Base-by-base conservation (phyloP, 345 rosid genomes). In the Aquilaria yunnanensis region DNA sequence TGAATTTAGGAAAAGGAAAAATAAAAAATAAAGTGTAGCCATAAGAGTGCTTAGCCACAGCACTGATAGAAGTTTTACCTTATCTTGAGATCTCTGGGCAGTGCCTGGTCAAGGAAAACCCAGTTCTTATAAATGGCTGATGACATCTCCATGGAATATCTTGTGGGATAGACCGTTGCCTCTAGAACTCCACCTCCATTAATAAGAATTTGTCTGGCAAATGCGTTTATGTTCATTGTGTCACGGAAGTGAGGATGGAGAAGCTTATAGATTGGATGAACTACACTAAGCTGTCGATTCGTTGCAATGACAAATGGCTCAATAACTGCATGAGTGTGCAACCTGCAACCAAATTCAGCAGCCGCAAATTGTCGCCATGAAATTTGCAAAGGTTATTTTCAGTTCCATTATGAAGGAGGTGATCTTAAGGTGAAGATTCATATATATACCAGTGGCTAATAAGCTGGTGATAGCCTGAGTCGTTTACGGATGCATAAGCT, bases 381-480 rank as follows among this genome's bases (percentile, higher is more conserved):
- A 23, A 23, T 23, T 23, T 23, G 23, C 23, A 1, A 23, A 23
- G 23, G 23, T 23, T 23, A 23, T 23, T 23, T 23, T 23, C 23
- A 23, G 1, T 23, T 23, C 23, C 23, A 23, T 23, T 23, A 23
- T 23, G 23, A 23, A 23, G 23, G 23, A 23, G 1, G 23, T 23
- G 23, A 23, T 23, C 23, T 23, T 23, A 23, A 23, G 23, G 23
- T 23, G 23, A 23, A 23, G 23, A 23, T 23, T 23, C 10, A 48
- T 50, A 74, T 57, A 29, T 73, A 59, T 84, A 93, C 97, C 96
- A 93, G 69, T 93, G 97, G 75, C 97, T 93, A 62, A 93, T 78
- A 34, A 93, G 94, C 64, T 93, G 97, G 68, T 93, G 98, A 59
- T 71, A 65, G 56, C 98, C 97, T 1, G 98, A 88, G 74, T 93